phyloP scores from a whole-genome alignment of 73 alveolate species.

The Paramecium octaurelia region DNA sequence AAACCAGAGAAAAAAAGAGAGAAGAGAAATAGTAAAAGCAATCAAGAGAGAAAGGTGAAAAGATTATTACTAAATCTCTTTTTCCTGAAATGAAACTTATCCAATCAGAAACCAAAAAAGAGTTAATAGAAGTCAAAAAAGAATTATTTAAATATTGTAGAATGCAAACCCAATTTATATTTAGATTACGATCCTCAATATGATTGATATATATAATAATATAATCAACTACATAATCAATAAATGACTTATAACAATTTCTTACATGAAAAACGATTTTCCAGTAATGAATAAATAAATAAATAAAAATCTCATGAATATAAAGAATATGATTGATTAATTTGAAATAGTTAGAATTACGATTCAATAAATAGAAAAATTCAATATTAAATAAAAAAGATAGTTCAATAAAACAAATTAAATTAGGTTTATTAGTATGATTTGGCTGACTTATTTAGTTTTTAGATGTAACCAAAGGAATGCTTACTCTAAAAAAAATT shows the following conservation, averaged over 20 bases:
- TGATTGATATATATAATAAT: not conserved
- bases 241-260: not conserved
- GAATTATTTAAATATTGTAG: not conserved
- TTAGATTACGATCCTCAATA: not conserved
- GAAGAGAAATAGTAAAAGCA: not conserved
- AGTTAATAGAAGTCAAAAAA: not conserved
- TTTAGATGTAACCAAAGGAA: not conserved
- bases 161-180: constrained; percentile 27
- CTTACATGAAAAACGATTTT: not conserved
- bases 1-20: not conserved
- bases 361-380: not conserved
- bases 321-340: too few relatives aligned
- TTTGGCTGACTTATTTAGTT: not conserved
- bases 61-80: not conserved
- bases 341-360: too few relatives aligned
- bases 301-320: too few relatives aligned
- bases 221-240: not conserved
- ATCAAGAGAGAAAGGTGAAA: not conserved
- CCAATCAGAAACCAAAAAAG: not conserved
- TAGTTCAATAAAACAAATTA: not conserved
- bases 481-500: not conserved
- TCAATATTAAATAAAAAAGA: too few relatives aligned
- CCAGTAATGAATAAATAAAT: too few relatives aligned
- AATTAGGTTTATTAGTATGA: not conserved
- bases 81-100: not conserved